phyloP scores from a whole-genome alignment of 441 rosid species.

The Populus tomentosa region DNA sequence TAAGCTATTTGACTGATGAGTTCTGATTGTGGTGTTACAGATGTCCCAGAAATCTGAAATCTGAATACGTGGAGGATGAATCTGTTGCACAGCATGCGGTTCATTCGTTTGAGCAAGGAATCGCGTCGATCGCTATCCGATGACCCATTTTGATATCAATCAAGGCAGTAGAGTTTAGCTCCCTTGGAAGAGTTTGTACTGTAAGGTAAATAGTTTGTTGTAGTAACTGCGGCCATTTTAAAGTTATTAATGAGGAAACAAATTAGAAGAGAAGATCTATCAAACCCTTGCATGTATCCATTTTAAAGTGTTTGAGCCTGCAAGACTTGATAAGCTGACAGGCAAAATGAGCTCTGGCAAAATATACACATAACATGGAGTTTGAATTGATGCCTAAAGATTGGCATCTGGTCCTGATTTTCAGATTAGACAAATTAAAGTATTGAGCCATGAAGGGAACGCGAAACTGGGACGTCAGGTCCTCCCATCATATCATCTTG shows the following conservation, averaged over 20 bases:
- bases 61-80: not conserved
- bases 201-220: not conserved
- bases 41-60: slow-evolving; percentile 16
- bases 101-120: not conserved
- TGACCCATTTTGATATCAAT: not conserved
- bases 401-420: not conserved
- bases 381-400: not conserved
- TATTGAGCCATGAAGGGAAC: not conserved
- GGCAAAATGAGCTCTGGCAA: not conserved
- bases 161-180: not conserved
- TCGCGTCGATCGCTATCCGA: not conserved
- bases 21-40: slow-evolving; percentile 13
- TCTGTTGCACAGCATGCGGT: not conserved
- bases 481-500: not conserved
- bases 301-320: not conserved
- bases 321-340: not conserved
- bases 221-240: not conserved
- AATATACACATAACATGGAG: not conserved
- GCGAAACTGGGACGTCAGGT: not conserved
- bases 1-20: not conserved
- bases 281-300: not conserved
- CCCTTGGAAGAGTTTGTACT: not conserved
- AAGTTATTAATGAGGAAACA: not conserved
- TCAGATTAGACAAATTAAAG: not conserved
- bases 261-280: not conserved